Conservation (phyloP, 495 filamentous ascomycete species). For the Neurospora sp. region DNA sequence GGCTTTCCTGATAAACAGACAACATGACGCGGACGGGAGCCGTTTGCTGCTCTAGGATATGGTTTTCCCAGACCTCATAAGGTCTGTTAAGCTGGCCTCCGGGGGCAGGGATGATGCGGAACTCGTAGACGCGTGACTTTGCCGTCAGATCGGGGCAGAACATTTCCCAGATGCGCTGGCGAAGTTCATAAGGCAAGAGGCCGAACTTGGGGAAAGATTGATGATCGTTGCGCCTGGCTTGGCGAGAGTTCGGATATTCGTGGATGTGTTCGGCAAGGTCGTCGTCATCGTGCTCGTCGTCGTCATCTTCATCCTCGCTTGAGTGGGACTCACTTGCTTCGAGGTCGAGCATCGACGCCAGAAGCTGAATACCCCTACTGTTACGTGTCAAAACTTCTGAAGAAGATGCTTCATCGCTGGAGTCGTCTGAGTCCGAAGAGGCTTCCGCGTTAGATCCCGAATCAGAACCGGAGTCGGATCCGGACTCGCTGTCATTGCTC, state of each 20-base stretch:
- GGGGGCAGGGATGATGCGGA: neutral
- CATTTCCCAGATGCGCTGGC: conserved; percentile 28
- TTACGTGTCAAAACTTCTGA: neutral
- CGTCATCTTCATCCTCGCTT: conserved; percentile 3
- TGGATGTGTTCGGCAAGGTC: neutral
- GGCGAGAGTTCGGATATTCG: neutral
- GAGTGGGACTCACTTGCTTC: conserved; percentile 21
- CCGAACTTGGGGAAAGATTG: conserved; percentile 30
- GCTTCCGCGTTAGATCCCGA: neutral
- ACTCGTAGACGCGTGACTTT: conserved; percentile 18
- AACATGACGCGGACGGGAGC: conserved; percentile 19
- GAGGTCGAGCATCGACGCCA: conserved; percentile 14
- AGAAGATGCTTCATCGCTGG: neutral
- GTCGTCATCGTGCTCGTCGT: neutral
- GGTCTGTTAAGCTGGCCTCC: neutral
- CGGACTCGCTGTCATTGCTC: neutral
- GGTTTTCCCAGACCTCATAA: conserved; percentile 5
- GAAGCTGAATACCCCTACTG: neutral
- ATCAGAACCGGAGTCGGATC: neutral
- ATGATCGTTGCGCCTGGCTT: conserved; percentile 3
- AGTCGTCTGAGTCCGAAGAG: neutral
- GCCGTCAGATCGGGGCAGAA: conserved; percentile 26
- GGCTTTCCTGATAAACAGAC: conserved; percentile 24
- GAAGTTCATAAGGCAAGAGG: conserved; percentile 29
- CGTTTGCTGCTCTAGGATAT: conserved; percentile 18